Percentiles rank a stretch among this genome's conserved stretches.
Evolutionary conservation across 2,329 filamentous ascomycete genomes (phyloP).

Genomic region (Pseudocercospora ulei): DNA sequence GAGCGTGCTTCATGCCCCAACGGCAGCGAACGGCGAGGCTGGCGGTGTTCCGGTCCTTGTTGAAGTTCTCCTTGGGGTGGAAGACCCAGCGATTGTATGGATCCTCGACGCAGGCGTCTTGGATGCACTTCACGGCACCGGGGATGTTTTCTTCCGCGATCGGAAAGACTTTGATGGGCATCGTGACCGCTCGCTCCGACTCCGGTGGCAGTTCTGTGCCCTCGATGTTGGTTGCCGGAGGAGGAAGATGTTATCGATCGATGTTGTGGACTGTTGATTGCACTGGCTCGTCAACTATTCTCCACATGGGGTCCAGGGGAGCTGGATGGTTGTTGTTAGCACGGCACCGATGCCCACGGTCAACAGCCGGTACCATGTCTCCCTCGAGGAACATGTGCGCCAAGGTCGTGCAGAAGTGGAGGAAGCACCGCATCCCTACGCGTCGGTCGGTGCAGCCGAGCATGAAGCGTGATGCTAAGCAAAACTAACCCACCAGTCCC

Average conservation of each 20-base stretch:
- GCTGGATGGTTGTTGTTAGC: too few relatives aligned
- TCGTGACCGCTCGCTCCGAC: neutral
- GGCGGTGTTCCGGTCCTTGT: conserved; percentile 50
- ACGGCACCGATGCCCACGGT: too few relatives aligned
- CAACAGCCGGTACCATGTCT: too few relatives aligned
- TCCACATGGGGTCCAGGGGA: too few relatives aligned
- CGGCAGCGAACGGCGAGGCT: conserved; percentile 56
- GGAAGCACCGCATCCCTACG: neutral
- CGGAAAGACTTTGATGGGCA: conserved; percentile 45
- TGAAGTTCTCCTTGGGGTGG: conserved; percentile 42
- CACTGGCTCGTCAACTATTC: too few relatives aligned
- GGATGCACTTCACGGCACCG: conserved; percentile 55
- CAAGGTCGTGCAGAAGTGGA: too few relatives aligned
- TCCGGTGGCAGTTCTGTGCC: neutral
- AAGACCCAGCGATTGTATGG: conserved; percentile 60
- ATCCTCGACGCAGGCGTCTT: conserved; percentile 56
- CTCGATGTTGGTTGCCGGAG: too few relatives aligned
- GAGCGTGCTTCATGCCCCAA: conserved; percentile 60
- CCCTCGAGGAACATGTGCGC: too few relatives aligned
- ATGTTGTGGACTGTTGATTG: too few relatives aligned
- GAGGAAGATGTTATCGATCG: neutral
- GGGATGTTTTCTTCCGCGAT: conserved; percentile 53
- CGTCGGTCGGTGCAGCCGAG: conserved; percentile 7
- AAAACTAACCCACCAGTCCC: too few relatives aligned
- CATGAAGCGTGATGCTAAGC: conserved; percentile 12